Conservation (phyloP, 1,139 yeast species). For the Meyerozyma smithsonii region DNA sequence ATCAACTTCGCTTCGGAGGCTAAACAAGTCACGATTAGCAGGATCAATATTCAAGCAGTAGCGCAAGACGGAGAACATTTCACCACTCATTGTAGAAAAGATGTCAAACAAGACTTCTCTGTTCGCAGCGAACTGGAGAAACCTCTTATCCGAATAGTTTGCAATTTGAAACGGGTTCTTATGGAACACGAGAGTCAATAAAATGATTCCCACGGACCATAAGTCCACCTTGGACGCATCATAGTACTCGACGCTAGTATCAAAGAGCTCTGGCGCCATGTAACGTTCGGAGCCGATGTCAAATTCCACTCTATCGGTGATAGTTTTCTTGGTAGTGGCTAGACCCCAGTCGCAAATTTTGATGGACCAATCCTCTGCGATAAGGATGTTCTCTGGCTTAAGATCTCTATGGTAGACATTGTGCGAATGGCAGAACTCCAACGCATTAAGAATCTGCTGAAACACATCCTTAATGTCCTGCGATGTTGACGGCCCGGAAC, state of each 20-base stretch:
- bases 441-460: slow-evolving; percentile 71
- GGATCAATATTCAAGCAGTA: slow-evolving; percentile 84
- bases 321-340: slow-evolving; percentile 62
- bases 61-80: slow-evolving; percentile 77
- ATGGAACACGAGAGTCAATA: slow-evolving; percentile 81
- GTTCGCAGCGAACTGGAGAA: slow-evolving; percentile 79
- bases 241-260: slow-evolving; percentile 55
- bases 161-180: slow-evolving; percentile 89
- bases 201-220: slow-evolving; percentile 89
- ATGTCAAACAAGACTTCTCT: slow-evolving; percentile 90
- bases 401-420: slow-evolving; percentile 83
- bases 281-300: slow-evolving; percentile 93
- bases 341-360: slow-evolving; percentile 91
- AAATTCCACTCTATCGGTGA: slow-evolving; percentile 56
- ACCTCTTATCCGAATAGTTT: slow-evolving; percentile 77
- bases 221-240: slow-evolving; percentile 86
- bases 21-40: slow-evolving; percentile 63
- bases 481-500: slow-evolving; percentile 74
- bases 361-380: slow-evolving; percentile 73
- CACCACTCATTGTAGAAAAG: slow-evolving; percentile 84
- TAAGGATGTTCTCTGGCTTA: slow-evolving; percentile 84
- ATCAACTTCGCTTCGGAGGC: slow-evolving; percentile 56
- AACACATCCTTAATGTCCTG: slow-evolving; percentile 72
- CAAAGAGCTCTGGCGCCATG: slow-evolving; percentile 94
- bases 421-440: slow-evolving; percentile 68